Conservation (phyloP, 2,329 filamentous ascomycete species). For the Alternaria hordeiaustralica region DNA sequence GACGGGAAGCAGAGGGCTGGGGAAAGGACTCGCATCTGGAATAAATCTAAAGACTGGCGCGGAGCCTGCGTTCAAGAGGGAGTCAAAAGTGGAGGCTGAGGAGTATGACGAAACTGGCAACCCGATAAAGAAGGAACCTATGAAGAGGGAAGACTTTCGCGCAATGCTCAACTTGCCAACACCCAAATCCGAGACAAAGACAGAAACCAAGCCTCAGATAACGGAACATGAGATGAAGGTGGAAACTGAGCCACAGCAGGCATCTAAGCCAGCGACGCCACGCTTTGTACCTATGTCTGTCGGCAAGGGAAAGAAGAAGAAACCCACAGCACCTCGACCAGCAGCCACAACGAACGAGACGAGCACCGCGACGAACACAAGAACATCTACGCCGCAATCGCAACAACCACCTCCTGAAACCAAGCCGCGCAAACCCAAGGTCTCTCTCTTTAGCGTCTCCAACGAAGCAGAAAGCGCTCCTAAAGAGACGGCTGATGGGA, state of each 20-base stretch:
- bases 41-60: slow-evolving; percentile 83
- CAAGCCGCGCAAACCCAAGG: slow-evolving; percentile 61
- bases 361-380: background rate
- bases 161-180: slow-evolving; percentile 45
- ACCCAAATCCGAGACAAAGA: slow-evolving; percentile 30
- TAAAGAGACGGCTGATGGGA: slow-evolving; percentile 20
- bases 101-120: slow-evolving; percentile 48
- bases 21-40: slow-evolving; percentile 57
- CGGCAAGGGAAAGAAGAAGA: slow-evolving; percentile 67
- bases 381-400: slow-evolving; percentile 1
- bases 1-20: slow-evolving; percentile 42
- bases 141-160: slow-evolving; percentile 41
- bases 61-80: slow-evolving; percentile 79
- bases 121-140: slow-evolving; percentile 33
- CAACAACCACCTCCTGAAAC: slow-evolving; percentile 21
- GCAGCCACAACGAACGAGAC: slow-evolving; percentile 1
- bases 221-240: slow-evolving; percentile 46
- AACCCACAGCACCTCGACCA: slow-evolving; percentile 20
- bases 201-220: slow-evolving; percentile 35
- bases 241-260: slow-evolving; percentile 54
- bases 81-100: slow-evolving; percentile 50
- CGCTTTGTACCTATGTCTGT: slow-evolving; percentile 90
- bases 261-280: slow-evolving; percentile 76
- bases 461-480: slow-evolving; percentile 45
- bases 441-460: slow-evolving; percentile 73